Percentiles rank a stretch among this genome's conserved stretches.
phyloP scores from a whole-genome alignment of 2,329 filamentous ascomycete species.

The Magnaporthiopsis rhizophila region DNA sequence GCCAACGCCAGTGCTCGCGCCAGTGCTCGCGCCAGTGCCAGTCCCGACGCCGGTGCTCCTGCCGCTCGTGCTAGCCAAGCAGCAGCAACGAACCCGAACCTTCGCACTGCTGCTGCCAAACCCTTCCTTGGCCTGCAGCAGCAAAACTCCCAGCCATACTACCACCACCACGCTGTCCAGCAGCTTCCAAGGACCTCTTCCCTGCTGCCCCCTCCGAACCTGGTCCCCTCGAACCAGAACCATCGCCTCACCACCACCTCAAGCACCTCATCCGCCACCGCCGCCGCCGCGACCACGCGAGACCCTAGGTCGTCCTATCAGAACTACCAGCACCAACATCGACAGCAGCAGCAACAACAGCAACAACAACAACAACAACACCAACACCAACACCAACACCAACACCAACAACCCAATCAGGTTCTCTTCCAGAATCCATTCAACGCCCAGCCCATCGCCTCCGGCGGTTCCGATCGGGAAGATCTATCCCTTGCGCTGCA shows the following conservation, averaged over 20 bases:
- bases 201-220: conserved; percentile 7
- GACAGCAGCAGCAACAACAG: conserved; percentile 6
- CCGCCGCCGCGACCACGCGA: too few relatives aligned
- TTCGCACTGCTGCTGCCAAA: conserved; percentile 5
- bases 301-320: conserved; percentile 2
- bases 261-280: background rate
- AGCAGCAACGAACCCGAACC: conserved; percentile 3
- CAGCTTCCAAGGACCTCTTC: conserved; percentile 7
- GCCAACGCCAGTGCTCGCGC: conserved; percentile 7
- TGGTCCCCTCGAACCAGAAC: conserved; percentile 6
- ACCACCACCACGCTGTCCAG: background rate
- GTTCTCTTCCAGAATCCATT: conserved; percentile 17
- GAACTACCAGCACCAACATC: conserved; percentile 6
- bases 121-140: background rate
- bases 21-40: too few relatives aligned
- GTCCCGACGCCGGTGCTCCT: background rate
- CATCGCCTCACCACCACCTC: background rate
- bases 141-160: conserved; percentile 1
- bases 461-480: conserved; percentile 13
- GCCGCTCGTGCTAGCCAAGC: background rate
- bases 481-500: conserved; percentile 10
- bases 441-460: conserved; percentile 17
- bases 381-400: background rate
- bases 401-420: background rate
- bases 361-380: background rate